Percentiles rank a stretch among this genome's conserved stretches.
These are phyloP conservation scores for Coprinellus micaceus DNA, from an alignment of 768 basidiomycete genomes.

Conservation along the genomic window DNA sequence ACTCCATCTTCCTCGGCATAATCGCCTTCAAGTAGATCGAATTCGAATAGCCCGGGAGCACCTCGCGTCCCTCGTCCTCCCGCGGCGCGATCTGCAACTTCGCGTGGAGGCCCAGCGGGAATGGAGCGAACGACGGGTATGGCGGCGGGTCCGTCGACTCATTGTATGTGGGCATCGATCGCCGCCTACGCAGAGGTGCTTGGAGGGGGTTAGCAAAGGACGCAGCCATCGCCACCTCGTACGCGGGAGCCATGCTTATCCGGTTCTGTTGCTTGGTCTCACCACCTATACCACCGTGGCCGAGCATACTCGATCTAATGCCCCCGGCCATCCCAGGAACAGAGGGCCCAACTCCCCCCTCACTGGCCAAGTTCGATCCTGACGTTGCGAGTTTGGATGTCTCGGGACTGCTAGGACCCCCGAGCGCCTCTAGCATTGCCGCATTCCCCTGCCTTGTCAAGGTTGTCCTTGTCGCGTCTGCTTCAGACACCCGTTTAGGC, in stretches of 20 bases:
- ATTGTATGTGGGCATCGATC: constrained; percentile 69
- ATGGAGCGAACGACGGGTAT: constrained; percentile 43
- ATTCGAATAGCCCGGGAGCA: constrained; percentile 80
- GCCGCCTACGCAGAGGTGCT: constrained; percentile 50
- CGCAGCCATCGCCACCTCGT: constrained; percentile 20
- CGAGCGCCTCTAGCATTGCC: too few species aligned
- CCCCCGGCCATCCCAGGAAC: background rate
- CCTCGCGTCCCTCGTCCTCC: constrained; percentile 85
- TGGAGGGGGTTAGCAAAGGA: constrained; percentile 20
- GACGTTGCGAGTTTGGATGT: too few species aligned
- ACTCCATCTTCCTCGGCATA: constrained; percentile 93
- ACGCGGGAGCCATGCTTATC: constrained; percentile 29
- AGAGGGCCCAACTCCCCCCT: background rate
- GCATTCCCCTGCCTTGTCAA: too few species aligned
- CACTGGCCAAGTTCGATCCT: background rate
- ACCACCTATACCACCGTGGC: constrained; percentile 5
- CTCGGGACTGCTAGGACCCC: background rate
- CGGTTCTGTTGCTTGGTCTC: constrained; percentile 22
- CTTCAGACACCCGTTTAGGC: constrained; percentile 6
- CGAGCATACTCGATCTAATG: constrained; percentile 5
- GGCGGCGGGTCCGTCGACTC: constrained; percentile 61
- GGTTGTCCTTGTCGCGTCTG: too few species aligned
- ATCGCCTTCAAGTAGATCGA: constrained; percentile 73
- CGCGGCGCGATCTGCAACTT: constrained; percentile 38
- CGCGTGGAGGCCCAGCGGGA: constrained; percentile 17